These are phyloP conservation scores for Stephania japonica DNA, from an alignment of 164 flowering plant species.

Conservation along the genomic window DNA sequence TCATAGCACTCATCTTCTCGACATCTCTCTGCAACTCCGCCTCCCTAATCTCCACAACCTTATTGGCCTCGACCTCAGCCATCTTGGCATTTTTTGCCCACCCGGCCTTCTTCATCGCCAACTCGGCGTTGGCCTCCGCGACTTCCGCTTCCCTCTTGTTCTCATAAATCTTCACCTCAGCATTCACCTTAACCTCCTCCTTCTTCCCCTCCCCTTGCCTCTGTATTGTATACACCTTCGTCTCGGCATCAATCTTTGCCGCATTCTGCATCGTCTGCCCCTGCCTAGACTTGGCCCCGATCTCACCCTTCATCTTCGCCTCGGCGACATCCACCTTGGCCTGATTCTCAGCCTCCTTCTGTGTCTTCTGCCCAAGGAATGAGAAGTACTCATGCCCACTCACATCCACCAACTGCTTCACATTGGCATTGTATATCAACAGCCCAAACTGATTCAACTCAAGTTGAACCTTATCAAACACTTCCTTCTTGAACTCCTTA, in stretches of 20 bases:
- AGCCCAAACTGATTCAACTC: conserved; percentile 39
- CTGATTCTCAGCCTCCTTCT: conserved; percentile 37
- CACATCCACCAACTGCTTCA: conserved; percentile 37
- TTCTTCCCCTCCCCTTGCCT: conserved; percentile 26
- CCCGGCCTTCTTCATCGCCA: conserved; percentile 23
- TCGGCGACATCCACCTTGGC: conserved; percentile 27
- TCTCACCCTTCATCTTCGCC: conserved; percentile 25
- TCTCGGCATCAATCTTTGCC: conserved; percentile 25
- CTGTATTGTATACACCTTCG: conserved; percentile 17
- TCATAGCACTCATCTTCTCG: conserved; percentile 25
- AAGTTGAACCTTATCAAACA: conserved; percentile 36
- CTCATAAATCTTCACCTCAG: conserved; percentile 25
- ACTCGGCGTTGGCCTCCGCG: conserved; percentile 24
- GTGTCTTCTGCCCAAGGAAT: conserved; percentile 38
- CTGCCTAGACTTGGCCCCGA: conserved; percentile 22
- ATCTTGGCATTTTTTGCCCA: conserved; percentile 18
- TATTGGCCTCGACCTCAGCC: conserved; percentile 27
- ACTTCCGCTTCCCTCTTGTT: conserved; percentile 29
- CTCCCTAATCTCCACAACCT: conserved; percentile 24
- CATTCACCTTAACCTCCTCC: conserved; percentile 23
- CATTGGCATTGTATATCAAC: conserved; percentile 35
- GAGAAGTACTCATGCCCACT: conserved; percentile 40
- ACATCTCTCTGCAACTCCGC: conserved; percentile 27
- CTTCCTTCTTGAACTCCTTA: conserved; percentile 33
- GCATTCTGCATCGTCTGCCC: conserved; percentile 23